Base-by-base conservation (phyloP, 2,329 filamentous ascomycete species). In the Xylogone sp. region DNA sequence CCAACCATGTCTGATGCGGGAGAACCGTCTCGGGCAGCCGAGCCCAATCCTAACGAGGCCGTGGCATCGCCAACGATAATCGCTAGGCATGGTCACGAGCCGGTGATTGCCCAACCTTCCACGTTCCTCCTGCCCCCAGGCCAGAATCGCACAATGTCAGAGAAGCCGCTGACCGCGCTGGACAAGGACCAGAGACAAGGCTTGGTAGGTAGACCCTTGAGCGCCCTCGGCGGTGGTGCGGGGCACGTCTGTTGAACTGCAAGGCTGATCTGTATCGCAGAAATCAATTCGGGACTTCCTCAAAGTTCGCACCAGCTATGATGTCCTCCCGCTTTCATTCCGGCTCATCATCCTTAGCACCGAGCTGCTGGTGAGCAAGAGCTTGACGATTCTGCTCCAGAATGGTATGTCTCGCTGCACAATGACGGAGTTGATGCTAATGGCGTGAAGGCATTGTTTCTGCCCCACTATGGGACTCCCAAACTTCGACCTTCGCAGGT, bases 321-420 rank as follows among this genome's bases (percentile, higher is more conserved):
- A 99, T 74, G 94, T 99, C 60, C 80, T 99, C 45, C 94, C 94
- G 18, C 83, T 99, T 55, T 97, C 92, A 60, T 99, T 96, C 73
- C 88, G 94, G 57, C 84, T 99, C 50, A 95, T 99, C 65, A 84
- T 97, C 58, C 89, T 99, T 68, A 95, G 99, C 71, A 97, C 91
- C 56, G 86, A 92, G 56, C 80, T 99, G 53, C 84, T 97, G 50
- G 95, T 99, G 63, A 96, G 95, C 75, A 97, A 97, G 79, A 97
- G 91, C 70, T 76, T 99, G 64, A 91, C 90, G 65, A 97, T 97
- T 61, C 79, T 99, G 58, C 90, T 91, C 45, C 93, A 97, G 70
- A 97, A 97, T 77, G 90, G 93, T 96, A 71, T 60, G 71, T 61
- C 46, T 48, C 48, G 43, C 20, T 19, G 18, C 43, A 27, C 5